These are phyloP conservation scores for Dimargaris verticillata DNA, from an alignment of 192 early-diverging fungal species.

Conservation along the genomic window DNA sequence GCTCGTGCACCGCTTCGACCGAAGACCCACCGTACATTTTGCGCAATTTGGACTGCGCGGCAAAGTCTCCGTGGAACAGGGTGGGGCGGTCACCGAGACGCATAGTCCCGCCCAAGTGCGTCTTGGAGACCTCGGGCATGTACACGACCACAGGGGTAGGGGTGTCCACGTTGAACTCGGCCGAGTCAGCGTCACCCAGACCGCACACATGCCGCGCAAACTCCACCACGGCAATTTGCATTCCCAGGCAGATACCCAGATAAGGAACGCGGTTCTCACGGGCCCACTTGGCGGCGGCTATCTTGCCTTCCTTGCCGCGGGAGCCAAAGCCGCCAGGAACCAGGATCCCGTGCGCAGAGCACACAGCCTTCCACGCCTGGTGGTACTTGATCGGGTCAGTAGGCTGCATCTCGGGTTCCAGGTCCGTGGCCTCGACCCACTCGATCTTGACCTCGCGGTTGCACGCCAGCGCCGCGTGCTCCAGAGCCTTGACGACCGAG, in stretches of 20 bases:
- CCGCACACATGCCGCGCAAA: constrained; percentile 87
- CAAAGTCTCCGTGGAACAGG: constrained; percentile 46
- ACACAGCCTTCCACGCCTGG: constrained; percentile 85
- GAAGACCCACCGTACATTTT: constrained; percentile 36
- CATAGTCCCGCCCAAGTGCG: constrained; percentile 94
- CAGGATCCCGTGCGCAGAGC: constrained; percentile 79
- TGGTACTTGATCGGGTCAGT: constrained; percentile 84
- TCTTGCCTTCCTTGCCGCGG: constrained; percentile 93
- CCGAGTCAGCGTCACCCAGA: constrained; percentile 62
- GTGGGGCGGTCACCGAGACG: constrained; percentile 76
- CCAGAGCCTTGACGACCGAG: constrained; percentile 88
- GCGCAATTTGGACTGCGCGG: constrained; percentile 40
- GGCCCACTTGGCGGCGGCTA: constrained; percentile 88
- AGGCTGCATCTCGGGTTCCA: constrained; percentile 57
- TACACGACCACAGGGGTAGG: constrained; percentile 68
- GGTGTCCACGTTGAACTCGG: constrained; percentile 65
- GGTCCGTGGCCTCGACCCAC: constrained; percentile 92
- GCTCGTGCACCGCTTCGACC: constrained; percentile 53
- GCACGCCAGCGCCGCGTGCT: constrained; percentile 80
- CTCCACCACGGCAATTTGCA: constrained; percentile 95
- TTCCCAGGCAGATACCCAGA: constrained; percentile 93
- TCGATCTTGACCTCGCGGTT: constrained; percentile 64
- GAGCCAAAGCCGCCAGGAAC: constrained; percentile 96
- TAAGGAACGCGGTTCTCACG: constrained; percentile 95
- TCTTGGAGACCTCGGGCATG: constrained; percentile 94